phyloP scores from a whole-genome alignment of 352 stramenopile genomes.

The Phytopythium oedochilum region DNA sequence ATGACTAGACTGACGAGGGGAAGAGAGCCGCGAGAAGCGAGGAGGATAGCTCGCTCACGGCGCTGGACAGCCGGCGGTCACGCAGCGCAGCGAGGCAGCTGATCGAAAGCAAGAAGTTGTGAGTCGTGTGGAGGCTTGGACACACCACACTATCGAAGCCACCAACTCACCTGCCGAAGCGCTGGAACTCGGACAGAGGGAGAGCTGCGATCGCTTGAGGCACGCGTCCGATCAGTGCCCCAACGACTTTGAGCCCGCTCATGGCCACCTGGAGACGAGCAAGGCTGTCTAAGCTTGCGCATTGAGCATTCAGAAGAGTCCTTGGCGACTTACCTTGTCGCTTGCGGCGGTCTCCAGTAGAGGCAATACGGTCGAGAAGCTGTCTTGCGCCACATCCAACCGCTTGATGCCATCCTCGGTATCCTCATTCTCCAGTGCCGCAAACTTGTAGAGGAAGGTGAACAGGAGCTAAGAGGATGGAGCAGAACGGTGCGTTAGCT shows the following conservation, averaged over 20 bases:
- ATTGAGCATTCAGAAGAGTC: not conserved
- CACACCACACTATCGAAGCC: rapidly evolving
- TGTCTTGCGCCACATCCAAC: conserved; percentile 12
- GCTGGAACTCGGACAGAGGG: conserved; percentile 13
- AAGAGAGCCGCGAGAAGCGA: not conserved
- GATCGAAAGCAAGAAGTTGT: not conserved
- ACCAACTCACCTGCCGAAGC: conserved; percentile 24
- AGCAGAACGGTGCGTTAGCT: no score
- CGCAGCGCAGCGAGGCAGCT: not conserved
- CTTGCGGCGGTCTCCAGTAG: conserved; percentile 14
- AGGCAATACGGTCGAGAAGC: conserved; percentile 18
- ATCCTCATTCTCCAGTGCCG: conserved; percentile 7
- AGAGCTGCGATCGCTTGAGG: conserved; percentile 28
- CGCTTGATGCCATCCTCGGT: conserved; percentile 1
- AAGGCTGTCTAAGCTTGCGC: not conserved
- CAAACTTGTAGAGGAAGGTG: conserved; percentile 37
- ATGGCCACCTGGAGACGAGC: conserved; percentile 24
- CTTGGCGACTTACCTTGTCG: conserved; percentile 10
- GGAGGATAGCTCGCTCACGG: not conserved
- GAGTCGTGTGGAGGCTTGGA: not conserved
- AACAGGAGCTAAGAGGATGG: conserved; percentile 34
- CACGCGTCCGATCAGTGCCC: conserved; percentile 47
- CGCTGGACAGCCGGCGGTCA: not conserved
- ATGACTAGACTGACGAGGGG: not conserved
- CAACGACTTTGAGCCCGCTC: conserved; percentile 54